These are phyloP conservation scores for Pulveroboletus sp. DNA, from an alignment of 768 basidiomycete genomes.

Conservation along the genomic window DNA sequence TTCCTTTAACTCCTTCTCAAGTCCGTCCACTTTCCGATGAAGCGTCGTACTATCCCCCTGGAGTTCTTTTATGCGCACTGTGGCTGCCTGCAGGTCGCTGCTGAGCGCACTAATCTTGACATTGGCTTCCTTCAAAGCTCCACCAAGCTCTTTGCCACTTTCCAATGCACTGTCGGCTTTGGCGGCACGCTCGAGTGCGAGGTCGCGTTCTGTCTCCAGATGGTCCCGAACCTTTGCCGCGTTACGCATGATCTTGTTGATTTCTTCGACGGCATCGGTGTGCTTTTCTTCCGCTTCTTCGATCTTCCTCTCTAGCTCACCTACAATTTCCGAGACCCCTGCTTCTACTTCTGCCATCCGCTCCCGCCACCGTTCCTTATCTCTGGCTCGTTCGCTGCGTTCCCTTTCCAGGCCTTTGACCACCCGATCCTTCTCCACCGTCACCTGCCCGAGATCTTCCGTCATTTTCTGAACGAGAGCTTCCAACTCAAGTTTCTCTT, in stretches of 20 bases:
- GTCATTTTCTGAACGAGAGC: slow-evolving; percentile 38
- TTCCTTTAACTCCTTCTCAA: slow-evolving; percentile 54
- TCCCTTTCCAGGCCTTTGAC: slow-evolving; percentile 50
- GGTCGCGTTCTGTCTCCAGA: slow-evolving; percentile 48
- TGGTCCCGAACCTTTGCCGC: slow-evolving; percentile 41
- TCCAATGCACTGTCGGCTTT: slow-evolving; percentile 64
- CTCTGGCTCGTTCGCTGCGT: slow-evolving; percentile 51
- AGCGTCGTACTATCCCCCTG: slow-evolving; percentile 56
- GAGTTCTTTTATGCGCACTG: slow-evolving; percentile 52
- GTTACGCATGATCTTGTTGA: slow-evolving; percentile 40
- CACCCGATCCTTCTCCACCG: slow-evolving; percentile 42
- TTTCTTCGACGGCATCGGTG: slow-evolving; percentile 36
- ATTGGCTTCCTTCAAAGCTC: slow-evolving; percentile 62
- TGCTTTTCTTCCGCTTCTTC: slow-evolving; percentile 47
- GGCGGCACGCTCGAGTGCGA: slow-evolving; percentile 52
- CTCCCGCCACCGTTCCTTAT: slow-evolving; percentile 67
- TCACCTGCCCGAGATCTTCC: slow-evolving; percentile 36
- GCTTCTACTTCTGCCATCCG: slow-evolving; percentile 68
- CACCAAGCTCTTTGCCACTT: slow-evolving; percentile 62
- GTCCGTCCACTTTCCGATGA: slow-evolving; percentile 47
- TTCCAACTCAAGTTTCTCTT: slow-evolving; percentile 58
- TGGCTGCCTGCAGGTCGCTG: slow-evolving; percentile 50
- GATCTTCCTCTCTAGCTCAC: slow-evolving; percentile 56
- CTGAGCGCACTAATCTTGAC: slow-evolving; percentile 51
- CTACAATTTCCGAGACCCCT: slow-evolving; percentile 62